These are phyloP conservation scores for Geosmithia flava DNA, from an alignment of 2,329 filamentous ascomycete species.

Conservation along the genomic window DNA sequence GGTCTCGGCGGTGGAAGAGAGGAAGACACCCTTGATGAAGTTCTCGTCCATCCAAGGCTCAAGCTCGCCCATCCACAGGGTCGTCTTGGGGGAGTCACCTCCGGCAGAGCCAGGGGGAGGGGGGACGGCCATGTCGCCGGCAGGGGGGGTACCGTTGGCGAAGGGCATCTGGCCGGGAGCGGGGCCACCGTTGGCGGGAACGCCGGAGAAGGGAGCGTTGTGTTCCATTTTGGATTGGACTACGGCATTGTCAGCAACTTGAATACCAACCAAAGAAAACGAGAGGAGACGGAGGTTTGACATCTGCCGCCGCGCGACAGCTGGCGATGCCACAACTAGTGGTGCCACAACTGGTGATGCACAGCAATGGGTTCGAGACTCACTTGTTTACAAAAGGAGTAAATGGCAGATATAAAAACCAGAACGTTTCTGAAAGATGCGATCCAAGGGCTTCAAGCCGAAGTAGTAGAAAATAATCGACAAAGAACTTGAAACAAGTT, in stretches of 20 bases:
- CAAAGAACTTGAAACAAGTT: neutral
- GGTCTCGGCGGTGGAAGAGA: conserved; percentile 77
- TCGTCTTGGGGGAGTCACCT: conserved; percentile 40
- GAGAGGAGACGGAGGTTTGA: neutral
- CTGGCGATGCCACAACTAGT: too few species aligned
- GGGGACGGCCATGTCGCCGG: conserved; percentile 21
- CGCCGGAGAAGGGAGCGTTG: conserved; percentile 16
- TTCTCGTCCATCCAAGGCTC: conserved; percentile 99
- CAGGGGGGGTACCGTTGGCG: conserved; percentile 25
- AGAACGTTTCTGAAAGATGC: neutral
- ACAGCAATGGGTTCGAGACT: too few species aligned
- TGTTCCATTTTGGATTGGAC: conserved; percentile 16
- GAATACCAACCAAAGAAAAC: neutral
- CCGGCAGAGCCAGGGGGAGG: conserved; percentile 18
- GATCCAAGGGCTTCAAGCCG: neutral
- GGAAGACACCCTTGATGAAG: conserved; percentile 89
- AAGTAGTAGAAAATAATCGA: neutral
- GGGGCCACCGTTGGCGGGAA: conserved; percentile 17
- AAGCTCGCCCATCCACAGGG: conserved; percentile 86
- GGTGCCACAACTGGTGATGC: too few species aligned
- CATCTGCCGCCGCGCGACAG: too few species aligned
- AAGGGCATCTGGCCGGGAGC: conserved; percentile 20
- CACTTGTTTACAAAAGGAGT: neutral
- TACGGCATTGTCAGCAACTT: neutral
- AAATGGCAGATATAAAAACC: neutral